Conservation (phyloP, 495 filamentous ascomycete species). For the Hypoxylon fragiforme region DNA sequence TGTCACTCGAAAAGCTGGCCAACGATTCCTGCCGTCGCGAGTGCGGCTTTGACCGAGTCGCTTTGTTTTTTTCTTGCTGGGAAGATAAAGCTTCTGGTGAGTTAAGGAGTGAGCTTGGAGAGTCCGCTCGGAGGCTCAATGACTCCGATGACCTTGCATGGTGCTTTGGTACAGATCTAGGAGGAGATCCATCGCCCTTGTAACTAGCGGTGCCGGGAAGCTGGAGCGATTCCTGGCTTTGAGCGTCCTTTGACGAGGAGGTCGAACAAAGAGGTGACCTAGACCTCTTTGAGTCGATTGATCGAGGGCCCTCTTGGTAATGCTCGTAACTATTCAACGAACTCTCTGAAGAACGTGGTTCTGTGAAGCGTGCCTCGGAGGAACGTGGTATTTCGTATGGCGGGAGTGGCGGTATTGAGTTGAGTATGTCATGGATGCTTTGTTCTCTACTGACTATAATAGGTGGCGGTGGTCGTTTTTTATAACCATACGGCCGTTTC, state of each 20-base stretch:
- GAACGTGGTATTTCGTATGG: conserved; percentile 47
- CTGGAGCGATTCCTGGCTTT: conserved; percentile 31
- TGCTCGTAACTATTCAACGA: conserved; percentile 53
- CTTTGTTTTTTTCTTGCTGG: conserved; percentile 30
- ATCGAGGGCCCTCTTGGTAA: conserved; percentile 25
- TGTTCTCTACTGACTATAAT: conserved; percentile 46
- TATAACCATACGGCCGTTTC: conserved; percentile 34
- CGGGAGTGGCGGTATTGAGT: conserved; percentile 46
- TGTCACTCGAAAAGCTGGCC: conserved; percentile 33
- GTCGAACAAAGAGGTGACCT: conserved; percentile 36
- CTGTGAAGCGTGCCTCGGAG: no score
- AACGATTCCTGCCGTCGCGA: conserved; percentile 21
- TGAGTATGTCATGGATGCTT: conserved; percentile 44
- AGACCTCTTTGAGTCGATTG: conserved; percentile 31
- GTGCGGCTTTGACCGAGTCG: conserved; percentile 25
- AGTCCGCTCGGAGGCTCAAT: conserved; percentile 11
- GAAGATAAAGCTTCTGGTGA: conserved; percentile 31
- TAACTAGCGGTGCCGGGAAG: conserved; percentile 27
- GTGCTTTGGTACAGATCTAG: conserved; percentile 15
- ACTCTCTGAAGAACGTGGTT: conserved; percentile 51
- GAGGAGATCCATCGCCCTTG: conserved; percentile 27
- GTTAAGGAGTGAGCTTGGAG: conserved; percentile 26
- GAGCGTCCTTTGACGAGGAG: conserved; percentile 33
- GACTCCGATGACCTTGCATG: conserved; percentile 18
- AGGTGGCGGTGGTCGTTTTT: conserved; percentile 34